Evolutionary conservation across 495 filamentous ascomycete genomes (phyloP).

Genomic region (Aspergillus bertholletiae): DNA sequence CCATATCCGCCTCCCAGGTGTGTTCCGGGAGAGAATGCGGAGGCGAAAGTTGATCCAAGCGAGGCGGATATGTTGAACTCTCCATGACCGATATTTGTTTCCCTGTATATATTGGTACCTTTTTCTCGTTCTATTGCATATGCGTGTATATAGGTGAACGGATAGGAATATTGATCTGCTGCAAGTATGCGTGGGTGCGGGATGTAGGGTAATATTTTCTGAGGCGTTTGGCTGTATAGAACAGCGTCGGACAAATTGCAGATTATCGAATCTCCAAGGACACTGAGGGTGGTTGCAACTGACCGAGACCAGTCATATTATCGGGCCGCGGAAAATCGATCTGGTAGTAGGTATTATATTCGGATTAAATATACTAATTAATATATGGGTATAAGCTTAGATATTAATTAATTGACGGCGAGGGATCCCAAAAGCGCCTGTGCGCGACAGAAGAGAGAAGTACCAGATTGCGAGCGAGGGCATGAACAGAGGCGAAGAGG

Average conservation of each 20-base stretch:
- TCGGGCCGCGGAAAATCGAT: no score
- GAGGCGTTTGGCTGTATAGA: not conserved
- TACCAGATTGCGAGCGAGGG: not conserved
- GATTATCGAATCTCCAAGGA: not conserved
- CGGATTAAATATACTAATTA: no score
- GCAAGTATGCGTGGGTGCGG: not conserved
- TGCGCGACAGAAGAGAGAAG: not conserved
- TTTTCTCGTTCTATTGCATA: not conserved
- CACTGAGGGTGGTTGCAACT: not conserved
- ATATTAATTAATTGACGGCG: no score
- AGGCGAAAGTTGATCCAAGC: conserved; percentile 9
- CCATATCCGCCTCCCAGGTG: not conserved
- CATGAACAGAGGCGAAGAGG: not conserved
- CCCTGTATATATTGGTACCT: not conserved
- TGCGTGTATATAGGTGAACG: not conserved
- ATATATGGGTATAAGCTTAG: no score
- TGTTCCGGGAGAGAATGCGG: conserved; percentile 10
- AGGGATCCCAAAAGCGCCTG: not conserved
- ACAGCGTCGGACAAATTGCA: not conserved
- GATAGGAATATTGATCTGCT: not conserved
- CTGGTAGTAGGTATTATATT: no score
- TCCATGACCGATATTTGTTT: not conserved
- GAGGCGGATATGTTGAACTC: not conserved
- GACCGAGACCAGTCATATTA: not conserved
- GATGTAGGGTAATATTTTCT: not conserved